Evolutionary conservation across 345 rosid genomes (phyloP).

Genomic region (Euphorbia pulcherrima): DNA sequence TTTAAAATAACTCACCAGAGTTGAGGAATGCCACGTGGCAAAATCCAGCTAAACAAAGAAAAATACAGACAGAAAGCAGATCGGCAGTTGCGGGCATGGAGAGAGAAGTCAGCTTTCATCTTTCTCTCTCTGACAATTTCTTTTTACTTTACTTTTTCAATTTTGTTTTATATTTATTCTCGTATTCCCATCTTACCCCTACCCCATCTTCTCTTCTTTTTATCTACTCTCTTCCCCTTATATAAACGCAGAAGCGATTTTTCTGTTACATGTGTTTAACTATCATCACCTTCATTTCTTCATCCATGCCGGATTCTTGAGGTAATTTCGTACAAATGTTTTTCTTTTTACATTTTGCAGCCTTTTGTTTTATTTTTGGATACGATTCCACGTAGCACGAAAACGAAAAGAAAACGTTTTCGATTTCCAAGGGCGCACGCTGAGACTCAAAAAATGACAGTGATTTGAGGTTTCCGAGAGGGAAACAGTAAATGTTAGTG

Average conservation of each 20-base stretch:
- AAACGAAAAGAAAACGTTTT: no score
- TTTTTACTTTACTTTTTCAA: not conserved
- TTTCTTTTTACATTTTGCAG: not conserved
- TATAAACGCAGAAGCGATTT: conserved; percentile 12
- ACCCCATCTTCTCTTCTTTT: not conserved
- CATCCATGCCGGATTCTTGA: conserved; percentile 23
- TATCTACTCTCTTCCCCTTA: not conserved
- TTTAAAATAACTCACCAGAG: not conserved
- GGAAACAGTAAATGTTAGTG: no score
- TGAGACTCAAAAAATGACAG: no score
- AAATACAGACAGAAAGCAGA: conserved; percentile 15
- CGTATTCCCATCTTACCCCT: conserved; percentile 9
- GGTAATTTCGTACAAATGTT: conserved; percentile 21
- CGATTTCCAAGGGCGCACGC: no score
- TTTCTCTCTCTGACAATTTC: conserved; percentile 13
- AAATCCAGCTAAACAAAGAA: not conserved
- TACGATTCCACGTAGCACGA: no score
- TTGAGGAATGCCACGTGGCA: conserved; percentile 13
- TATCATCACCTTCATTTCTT: conserved; percentile 9
- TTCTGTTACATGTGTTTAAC: conserved; percentile 3
- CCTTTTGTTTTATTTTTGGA: not conserved
- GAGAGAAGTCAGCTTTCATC: conserved; percentile 5
- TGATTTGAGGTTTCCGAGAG: no score
- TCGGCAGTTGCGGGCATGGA: conserved; percentile 18
- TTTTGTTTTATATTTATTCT: not conserved